These are phyloP conservation scores for Cryptococcus sp. DNA, from an alignment of 1,284 basidiomycete genomes.

Conservation along the genomic window DNA sequence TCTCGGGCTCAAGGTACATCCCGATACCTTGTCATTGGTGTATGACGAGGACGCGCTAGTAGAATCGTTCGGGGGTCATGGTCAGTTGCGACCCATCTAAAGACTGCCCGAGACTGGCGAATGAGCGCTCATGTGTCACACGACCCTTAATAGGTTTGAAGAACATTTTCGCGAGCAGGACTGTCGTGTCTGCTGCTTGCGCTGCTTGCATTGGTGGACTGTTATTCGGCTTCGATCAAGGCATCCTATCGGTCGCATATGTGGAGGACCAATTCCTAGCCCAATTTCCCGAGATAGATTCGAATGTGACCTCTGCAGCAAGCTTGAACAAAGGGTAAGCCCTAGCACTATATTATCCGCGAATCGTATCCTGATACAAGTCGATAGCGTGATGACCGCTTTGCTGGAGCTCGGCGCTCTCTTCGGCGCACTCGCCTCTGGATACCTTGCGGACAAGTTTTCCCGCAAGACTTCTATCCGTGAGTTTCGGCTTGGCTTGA, in stretches of 20 bases:
- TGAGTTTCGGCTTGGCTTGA: slow-evolving; percentile 22
- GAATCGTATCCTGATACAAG: not conserved
- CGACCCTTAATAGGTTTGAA: slow-evolving; percentile 14
- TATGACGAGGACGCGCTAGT: slow-evolving; percentile 6
- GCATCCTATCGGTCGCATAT: slow-evolving; percentile 38
- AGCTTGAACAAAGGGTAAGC: slow-evolving; percentile 29
- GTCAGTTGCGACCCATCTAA: not conserved
- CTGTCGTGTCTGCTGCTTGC: slow-evolving; percentile 20
- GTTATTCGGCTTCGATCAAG: slow-evolving; percentile 39
- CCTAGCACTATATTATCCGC: not conserved
- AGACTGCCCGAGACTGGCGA: not conserved
- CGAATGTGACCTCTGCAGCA: slow-evolving; percentile 11
- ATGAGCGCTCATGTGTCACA: not conserved
- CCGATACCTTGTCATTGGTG: slow-evolving; percentile 8
- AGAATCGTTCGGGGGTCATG: slow-evolving; percentile 10
- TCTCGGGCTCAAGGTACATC: slow-evolving; percentile 8
- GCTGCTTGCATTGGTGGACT: slow-evolving; percentile 30
- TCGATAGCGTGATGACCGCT: slow-evolving; percentile 34
- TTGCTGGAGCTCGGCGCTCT: slow-evolving; percentile 45
- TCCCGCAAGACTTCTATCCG: slow-evolving; percentile 34
- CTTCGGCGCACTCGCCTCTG: slow-evolving; percentile 33
- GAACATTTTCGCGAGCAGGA: slow-evolving; percentile 18
- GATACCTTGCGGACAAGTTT: slow-evolving; percentile 36
- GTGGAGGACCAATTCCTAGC: slow-evolving; percentile 40
- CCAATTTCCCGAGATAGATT: slow-evolving; percentile 39